Base-by-base conservation (phyloP, 306 rosid species). In the Lagenaria siceraria region DNA sequence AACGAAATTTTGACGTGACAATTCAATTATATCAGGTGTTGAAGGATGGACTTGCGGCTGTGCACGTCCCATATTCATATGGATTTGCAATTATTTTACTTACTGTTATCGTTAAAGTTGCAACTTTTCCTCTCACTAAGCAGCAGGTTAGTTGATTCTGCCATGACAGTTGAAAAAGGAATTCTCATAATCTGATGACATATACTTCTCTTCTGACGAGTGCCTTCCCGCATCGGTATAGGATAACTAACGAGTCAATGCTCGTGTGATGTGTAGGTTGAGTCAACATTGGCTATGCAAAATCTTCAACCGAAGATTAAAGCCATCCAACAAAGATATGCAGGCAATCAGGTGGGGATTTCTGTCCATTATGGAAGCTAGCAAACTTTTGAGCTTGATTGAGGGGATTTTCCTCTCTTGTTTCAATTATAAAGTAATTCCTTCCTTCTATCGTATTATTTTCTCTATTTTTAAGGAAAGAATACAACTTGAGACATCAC, bases 401-500 rank as follows among this genome's bases (percentile, higher is more conserved):
- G 35, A 25, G 78, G 43, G 61, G 31, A 70, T 71, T 17, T 75
- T 14, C 58, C 11, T 73, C 40, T 51, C 46, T 79, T 43, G 12
- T 69, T 69, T 53, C 29, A 27, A 43, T 71, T 22, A 19, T 76
- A 49, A 63, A 60, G 70, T 70, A 76, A 63, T 53, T 79, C 79
- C 81, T 66, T 82, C 86, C 85, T 72, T 79, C 80, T 76, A 64
- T 77, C 76, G 61, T 46, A 35, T 77, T 79, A 49, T 69, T 79
- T 85, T 61, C 76, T 74, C 84, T 80, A 71, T 72, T 84, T 33
- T 90, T 62, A 87, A 96, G 99, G 99, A 92, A 92, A 96, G 98
- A 88, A 96, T 96, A 84, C 98, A 96, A 88, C 99, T 96, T 64
- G 99, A 96, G 89, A 96, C 99, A 7, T 92, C 99, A 79, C 86